Conservation (phyloP, 257 asterid genomes). For the Scutellaria baicalensis region DNA sequence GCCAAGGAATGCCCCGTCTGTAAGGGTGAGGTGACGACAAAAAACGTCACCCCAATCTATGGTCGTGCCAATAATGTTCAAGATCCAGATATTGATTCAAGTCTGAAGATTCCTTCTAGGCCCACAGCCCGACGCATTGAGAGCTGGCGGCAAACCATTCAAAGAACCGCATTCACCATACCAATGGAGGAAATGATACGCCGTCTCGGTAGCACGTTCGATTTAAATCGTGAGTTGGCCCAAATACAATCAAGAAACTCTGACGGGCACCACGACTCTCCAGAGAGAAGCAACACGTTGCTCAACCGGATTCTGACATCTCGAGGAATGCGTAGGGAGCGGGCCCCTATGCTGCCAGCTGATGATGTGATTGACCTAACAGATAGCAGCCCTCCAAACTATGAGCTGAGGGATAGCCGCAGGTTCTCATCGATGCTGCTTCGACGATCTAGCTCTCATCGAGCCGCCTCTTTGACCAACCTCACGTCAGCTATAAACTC, state of each 20-base stretch:
- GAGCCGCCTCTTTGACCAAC: conserved; percentile 46
- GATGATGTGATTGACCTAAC: conserved; percentile 61
- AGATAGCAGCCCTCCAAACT: conserved; percentile 42
- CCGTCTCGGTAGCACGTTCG: conserved; percentile 61
- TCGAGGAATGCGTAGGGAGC: conserved; percentile 73
- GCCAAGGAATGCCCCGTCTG: conserved; percentile 95
- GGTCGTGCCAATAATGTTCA: conserved; percentile 53
- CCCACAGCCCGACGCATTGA: conserved; percentile 67
- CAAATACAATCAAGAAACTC: conserved; percentile 37
- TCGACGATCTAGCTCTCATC: conserved; percentile 56
- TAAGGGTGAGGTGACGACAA: conserved; percentile 83
- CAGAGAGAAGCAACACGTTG: conserved; percentile 62
- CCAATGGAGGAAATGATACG: conserved; percentile 92
- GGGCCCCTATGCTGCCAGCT: conserved; percentile 25
- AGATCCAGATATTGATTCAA: conserved; percentile 43
- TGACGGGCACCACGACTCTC: conserved; percentile 42
- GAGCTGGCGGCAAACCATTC: conserved; percentile 82
- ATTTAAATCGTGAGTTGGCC: conserved; percentile 39
- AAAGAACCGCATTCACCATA: conserved; percentile 54
- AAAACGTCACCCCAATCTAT: conserved; percentile 74
- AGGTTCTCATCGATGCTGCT: conserved; percentile 51
- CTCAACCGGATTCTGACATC: conserved; percentile 68
- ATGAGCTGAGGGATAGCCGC: conserved; percentile 40
- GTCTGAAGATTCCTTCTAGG: conserved; percentile 51
- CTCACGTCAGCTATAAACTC: conserved; percentile 44